Percentiles rank a stretch among this genome's conserved stretches.
phyloP scores from a whole-genome alignment of 805 yeast species.

The Cyberlindnera petersonii region DNA sequence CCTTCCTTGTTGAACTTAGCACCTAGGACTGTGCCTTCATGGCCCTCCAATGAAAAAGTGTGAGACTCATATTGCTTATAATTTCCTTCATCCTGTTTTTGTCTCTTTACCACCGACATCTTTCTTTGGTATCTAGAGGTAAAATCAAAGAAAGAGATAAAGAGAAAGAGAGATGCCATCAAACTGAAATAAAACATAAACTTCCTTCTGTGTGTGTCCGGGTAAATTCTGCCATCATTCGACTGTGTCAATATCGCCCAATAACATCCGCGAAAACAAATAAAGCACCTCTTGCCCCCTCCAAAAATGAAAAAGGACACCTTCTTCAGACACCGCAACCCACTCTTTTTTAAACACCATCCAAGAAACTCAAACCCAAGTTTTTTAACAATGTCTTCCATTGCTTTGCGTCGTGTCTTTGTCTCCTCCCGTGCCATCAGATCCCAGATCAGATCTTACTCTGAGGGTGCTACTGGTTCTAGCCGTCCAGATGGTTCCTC shows the following conservation, averaged over 20 bases:
- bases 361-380: neutral
- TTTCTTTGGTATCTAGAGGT: too few species aligned
- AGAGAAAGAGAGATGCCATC: too few species aligned
- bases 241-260: too few species aligned
- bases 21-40: slow-evolving; percentile 49
- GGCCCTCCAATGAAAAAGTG: slow-evolving; percentile 43
- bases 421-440: slow-evolving; percentile 26
- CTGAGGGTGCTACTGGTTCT: slow-evolving; percentile 62
- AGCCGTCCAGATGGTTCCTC: slow-evolving; percentile 49
- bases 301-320: too few species aligned
- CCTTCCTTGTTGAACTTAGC: slow-evolving; percentile 53
- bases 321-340: slow-evolving; percentile 5
- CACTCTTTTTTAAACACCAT: neutral
- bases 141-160: too few species aligned
- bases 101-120: slow-evolving; percentile 37
- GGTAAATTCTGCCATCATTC: too few species aligned
- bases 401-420: slow-evolving; percentile 37
- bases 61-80: slow-evolving; percentile 15
- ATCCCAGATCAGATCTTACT: slow-evolving; percentile 29
- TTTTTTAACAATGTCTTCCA: slow-evolving; percentile 22
- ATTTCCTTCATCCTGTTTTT: slow-evolving; percentile 18
- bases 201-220: slow-evolving; percentile 17
- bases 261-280: too few species aligned
- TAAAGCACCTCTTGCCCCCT: too few species aligned
- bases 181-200: too few species aligned